Percentiles rank a stretch among this genome's conserved stretches.
Evolutionary conservation across 2,329 filamentous ascomycete genomes (phyloP).

Genomic region (Ascosphaera acerosa): DNA sequence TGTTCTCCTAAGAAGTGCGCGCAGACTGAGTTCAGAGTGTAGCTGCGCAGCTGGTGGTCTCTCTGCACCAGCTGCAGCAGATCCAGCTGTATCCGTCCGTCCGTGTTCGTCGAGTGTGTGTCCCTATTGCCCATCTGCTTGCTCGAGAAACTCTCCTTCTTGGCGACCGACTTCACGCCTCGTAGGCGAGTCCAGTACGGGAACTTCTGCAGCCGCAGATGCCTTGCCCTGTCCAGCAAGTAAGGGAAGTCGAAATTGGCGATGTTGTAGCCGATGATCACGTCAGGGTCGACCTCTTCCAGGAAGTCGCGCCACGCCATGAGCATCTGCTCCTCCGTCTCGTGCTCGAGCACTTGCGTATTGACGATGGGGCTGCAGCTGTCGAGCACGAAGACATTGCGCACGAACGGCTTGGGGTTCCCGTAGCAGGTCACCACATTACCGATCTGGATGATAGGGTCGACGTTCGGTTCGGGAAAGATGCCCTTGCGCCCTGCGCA

Average conservation of each 20-base stretch:
- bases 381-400: conserved; percentile 90
- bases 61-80: conserved; percentile 83
- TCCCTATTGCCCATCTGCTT: conserved; percentile 97
- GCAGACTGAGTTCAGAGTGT: conserved; percentile 88
- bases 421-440: conserved; percentile 88
- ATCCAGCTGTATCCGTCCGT: conserved; percentile 79
- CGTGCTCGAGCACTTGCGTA: conserved; percentile 68
- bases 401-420: conserved; percentile 82
- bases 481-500: conserved; percentile 93
- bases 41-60: conserved; percentile 85
- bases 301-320: conserved; percentile 77
- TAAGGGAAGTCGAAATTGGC: conserved; percentile 98
- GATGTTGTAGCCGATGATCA: conserved; percentile 98
- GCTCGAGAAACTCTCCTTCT: conserved; percentile 70
- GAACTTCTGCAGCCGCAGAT: conserved; percentile 57
- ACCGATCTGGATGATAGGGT: conserved; percentile 94
- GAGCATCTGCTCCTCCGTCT: conserved; percentile 71
- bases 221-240: conserved; percentile 61
- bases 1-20: conserved; percentile 90
- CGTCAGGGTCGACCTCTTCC: conserved; percentile 73
- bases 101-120: conserved; percentile 82
- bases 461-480: conserved; percentile 75
- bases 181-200: conserved; percentile 70
- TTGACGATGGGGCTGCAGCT: conserved; percentile 85
- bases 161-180: conserved; percentile 42